phyloP scores from a whole-genome alignment of 2,329 filamentous ascomycete genomes.

The Cryoendolithus antarcticus region DNA sequence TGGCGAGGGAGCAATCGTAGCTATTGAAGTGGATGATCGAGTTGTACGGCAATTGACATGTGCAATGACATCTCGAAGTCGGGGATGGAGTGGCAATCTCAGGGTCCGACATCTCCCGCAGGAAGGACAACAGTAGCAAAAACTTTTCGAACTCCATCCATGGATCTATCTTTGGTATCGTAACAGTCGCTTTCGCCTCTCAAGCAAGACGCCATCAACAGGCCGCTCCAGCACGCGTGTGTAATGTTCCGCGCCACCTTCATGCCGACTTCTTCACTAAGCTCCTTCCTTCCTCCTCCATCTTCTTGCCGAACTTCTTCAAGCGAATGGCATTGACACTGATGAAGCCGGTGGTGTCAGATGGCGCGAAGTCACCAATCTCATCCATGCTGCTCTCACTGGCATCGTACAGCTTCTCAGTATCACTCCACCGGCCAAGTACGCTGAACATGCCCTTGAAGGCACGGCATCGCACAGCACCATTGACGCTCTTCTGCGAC shows the following conservation, averaged over 20 bases:
- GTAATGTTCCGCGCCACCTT: background rate
- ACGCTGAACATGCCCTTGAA: slow-evolving; percentile 57
- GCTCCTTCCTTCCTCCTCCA: slow-evolving; percentile 24
- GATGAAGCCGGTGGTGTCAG: slow-evolving; percentile 57
- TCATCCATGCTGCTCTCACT: slow-evolving; percentile 59
- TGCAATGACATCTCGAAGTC: background rate
- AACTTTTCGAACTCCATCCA: too few species aligned
- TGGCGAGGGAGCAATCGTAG: too few species aligned
- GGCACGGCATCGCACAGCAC: slow-evolving; percentile 47
- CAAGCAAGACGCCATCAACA: too few species aligned
- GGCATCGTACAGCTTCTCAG: slow-evolving; percentile 58
- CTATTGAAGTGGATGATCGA: too few species aligned
- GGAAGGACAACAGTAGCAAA: too few species aligned
- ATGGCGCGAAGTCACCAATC: slow-evolving; percentile 54
- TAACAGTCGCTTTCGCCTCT: too few species aligned
- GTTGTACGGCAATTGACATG: too few species aligned
- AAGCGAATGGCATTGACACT: slow-evolving; percentile 52
- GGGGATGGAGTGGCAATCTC: background rate
- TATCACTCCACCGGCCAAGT: slow-evolving; percentile 47
- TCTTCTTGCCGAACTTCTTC: slow-evolving; percentile 32
- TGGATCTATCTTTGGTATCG: too few species aligned
- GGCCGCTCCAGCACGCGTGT: too few species aligned
- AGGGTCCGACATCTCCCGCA: background rate
- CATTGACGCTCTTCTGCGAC: slow-evolving; percentile 50
- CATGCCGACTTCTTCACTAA: slow-evolving; percentile 15